phyloP scores from a whole-genome alignment of 108 stramenopile genomes.

The Skeletonema marinoi region DNA sequence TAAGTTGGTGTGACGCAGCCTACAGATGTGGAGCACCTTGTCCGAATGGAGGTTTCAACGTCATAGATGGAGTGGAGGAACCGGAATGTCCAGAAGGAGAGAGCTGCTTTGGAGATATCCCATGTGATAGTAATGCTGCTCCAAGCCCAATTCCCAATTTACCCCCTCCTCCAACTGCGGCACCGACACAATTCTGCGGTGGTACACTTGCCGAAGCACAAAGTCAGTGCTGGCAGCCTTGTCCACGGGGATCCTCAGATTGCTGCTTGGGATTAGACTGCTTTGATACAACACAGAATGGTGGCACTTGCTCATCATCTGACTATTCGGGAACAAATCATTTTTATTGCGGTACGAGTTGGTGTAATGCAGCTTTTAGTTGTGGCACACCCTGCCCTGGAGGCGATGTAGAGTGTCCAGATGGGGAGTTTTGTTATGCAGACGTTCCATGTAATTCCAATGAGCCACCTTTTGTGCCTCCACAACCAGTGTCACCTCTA shows the following conservation, averaged over 20 bases:
- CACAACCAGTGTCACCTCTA: slow-evolving; percentile 1
- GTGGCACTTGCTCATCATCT: not conserved
- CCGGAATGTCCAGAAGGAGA: slow-evolving; percentile 15
- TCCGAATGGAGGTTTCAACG: not conserved
- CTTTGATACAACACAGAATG: slow-evolving; percentile 29
- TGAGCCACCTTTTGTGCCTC: not conserved
- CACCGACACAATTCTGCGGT: slow-evolving; percentile 32
- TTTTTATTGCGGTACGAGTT: slow-evolving; percentile 80
- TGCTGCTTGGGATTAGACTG: slow-evolving; percentile 38
- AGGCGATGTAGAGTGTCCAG: slow-evolving; percentile 68
- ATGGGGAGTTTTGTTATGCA: slow-evolving; percentile 72
- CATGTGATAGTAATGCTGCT: slow-evolving; percentile 19
- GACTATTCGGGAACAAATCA: slow-evolving; percentile 49
- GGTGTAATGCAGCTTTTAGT: slow-evolving; percentile 75
- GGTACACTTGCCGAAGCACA: slow-evolving; percentile 17
- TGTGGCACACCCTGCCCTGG: slow-evolving; percentile 69
- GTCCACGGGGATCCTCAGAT: slow-evolving; percentile 34
- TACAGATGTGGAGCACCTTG: slow-evolving; percentile 34
- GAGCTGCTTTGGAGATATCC: slow-evolving; percentile 8
- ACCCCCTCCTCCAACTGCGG: not conserved
- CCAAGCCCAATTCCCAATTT: not conserved
- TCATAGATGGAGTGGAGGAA: not conserved
- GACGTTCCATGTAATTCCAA: slow-evolving; percentile 67
- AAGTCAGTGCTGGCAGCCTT: slow-evolving; percentile 45
- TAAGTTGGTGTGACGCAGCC: slow-evolving; percentile 44